These are phyloP conservation scores for Bathelium albidoporum DNA, from an alignment of 495 filamentous ascomycete genomes.

Conservation along the genomic window DNA sequence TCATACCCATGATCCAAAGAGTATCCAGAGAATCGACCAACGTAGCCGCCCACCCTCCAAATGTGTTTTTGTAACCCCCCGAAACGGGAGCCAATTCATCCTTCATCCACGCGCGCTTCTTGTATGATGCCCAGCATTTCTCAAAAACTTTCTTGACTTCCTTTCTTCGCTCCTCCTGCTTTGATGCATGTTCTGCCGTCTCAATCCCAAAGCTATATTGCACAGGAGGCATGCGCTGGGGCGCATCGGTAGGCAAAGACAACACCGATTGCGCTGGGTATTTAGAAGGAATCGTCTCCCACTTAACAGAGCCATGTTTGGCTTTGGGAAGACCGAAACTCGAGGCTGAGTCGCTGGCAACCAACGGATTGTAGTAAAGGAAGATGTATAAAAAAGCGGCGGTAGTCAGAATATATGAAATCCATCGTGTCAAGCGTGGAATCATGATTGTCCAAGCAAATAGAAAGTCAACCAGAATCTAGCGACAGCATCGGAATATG, in stretches of 20 bases:
- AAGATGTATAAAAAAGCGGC: background rate
- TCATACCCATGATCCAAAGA: constrained; percentile 52
- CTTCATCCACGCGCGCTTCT: constrained; percentile 27
- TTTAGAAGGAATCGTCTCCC: constrained; percentile 9
- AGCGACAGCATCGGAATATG: background rate
- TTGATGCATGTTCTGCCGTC: constrained; percentile 13
- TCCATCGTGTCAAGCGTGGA: background rate
- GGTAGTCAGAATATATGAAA: background rate
- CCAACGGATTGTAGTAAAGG: constrained; percentile 2
- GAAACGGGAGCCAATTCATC: constrained; percentile 30
- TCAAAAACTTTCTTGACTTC: constrained; percentile 27
- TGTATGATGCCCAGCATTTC: constrained; percentile 28
- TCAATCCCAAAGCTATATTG: constrained; percentile 26
- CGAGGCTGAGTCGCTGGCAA: background rate
- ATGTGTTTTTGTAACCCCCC: constrained; percentile 33
- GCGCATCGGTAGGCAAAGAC: constrained; percentile 11
- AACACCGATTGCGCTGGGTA: constrained; percentile 13
- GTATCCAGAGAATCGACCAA: constrained; percentile 54
- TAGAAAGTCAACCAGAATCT: background rate
- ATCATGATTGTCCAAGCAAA: background rate
- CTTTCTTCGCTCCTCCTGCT: constrained; percentile 16
- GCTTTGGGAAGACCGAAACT: background rate
- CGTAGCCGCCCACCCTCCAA: constrained; percentile 54
- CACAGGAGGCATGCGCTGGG: constrained; percentile 17
- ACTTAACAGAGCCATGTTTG: constrained; percentile 6